Evolutionary conservation across 2,329 filamentous ascomycete species (phyloP).

Genomic region (Blumeria graminis): DNA sequence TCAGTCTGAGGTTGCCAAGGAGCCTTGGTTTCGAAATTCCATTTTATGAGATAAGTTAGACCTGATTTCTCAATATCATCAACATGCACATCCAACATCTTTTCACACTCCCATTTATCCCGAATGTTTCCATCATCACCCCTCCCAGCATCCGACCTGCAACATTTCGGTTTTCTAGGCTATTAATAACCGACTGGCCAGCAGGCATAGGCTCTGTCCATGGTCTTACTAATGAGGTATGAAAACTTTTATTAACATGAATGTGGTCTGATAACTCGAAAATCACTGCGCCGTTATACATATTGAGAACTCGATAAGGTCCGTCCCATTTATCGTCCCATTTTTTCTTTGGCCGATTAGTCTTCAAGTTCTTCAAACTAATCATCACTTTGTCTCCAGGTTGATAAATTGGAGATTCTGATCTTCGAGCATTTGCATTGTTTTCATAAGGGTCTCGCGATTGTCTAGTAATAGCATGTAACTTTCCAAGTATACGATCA

Average conservation of each 20-base stretch:
- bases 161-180: not conserved
- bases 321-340: too few relatives aligned
- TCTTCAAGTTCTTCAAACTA: too few relatives aligned
- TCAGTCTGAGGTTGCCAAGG: not conserved
- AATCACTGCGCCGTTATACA: too few relatives aligned
- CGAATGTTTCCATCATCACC: conserved; percentile 1
- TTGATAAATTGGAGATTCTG: not conserved
- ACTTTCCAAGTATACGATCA: not conserved
- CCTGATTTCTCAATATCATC: conserved; percentile 18
- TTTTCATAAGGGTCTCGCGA: not conserved
- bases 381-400: not conserved
- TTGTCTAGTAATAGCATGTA: not conserved
- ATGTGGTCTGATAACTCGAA: too few relatives aligned
- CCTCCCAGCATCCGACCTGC: not conserved
- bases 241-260: too few relatives aligned
- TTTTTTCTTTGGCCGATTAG: too few relatives aligned
- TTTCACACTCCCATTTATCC: not conserved
- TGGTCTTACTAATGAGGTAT: too few relatives aligned
- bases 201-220: too few relatives aligned
- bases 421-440: not conserved
- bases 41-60: not conserved
- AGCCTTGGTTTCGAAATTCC: not conserved
- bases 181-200: too few relatives aligned
- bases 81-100: conserved; percentile 30
- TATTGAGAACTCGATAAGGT: too few relatives aligned